Percentiles rank a stretch among this genome's conserved stretches.
These are phyloP conservation scores for Alternaria gaisen DNA, from an alignment of 2,329 filamentous ascomycete species.

Conservation along the genomic window DNA sequence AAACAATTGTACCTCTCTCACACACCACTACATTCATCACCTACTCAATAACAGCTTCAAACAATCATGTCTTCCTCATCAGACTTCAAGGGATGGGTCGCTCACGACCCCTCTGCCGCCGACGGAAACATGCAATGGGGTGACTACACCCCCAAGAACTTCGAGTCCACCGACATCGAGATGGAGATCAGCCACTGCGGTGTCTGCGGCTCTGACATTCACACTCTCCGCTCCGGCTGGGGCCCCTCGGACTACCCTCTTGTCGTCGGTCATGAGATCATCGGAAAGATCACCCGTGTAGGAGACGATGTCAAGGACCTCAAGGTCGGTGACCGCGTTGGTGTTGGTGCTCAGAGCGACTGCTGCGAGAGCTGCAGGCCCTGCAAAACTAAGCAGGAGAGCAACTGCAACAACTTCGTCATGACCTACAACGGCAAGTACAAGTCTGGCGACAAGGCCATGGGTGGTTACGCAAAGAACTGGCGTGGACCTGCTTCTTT, in stretches of 20 bases:
- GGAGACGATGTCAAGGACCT: slow-evolving; percentile 58
- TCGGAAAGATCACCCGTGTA: slow-evolving; percentile 50
- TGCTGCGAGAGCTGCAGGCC: slow-evolving; percentile 59
- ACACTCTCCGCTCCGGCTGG: slow-evolving; percentile 54
- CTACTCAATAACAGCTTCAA: slow-evolving; percentile 1
- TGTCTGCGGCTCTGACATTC: slow-evolving; percentile 48
- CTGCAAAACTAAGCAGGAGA: slow-evolving; percentile 56
- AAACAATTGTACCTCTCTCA: not conserved
- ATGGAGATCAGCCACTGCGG: slow-evolving; percentile 53
- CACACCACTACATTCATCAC: not conserved
- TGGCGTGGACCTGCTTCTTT: slow-evolving; percentile 79
- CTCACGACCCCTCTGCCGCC: slow-evolving; percentile 58
- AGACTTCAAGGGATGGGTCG: slow-evolving; percentile 66
- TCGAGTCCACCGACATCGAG: slow-evolving; percentile 72
- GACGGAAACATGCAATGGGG: slow-evolving; percentile 66
- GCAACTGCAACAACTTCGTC: slow-evolving; percentile 56
- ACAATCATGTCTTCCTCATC: slow-evolving; percentile 32
- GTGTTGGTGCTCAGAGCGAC: slow-evolving; percentile 59
- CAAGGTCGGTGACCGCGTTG: slow-evolving; percentile 68
- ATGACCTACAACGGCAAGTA: slow-evolving; percentile 59
- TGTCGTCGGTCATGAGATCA: slow-evolving; percentile 54
- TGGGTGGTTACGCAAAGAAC: slow-evolving; percentile 71
- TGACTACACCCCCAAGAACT: slow-evolving; percentile 53
- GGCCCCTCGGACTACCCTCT: slow-evolving; percentile 60
- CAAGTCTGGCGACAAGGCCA: slow-evolving; percentile 67